A percentile compares a stretch with the other conserved stretches of the same genome.
Evolutionary conservation across 2,329 filamentous ascomycete species (phyloP).

Genomic region (Cladosporium sphaerospermum): DNA sequence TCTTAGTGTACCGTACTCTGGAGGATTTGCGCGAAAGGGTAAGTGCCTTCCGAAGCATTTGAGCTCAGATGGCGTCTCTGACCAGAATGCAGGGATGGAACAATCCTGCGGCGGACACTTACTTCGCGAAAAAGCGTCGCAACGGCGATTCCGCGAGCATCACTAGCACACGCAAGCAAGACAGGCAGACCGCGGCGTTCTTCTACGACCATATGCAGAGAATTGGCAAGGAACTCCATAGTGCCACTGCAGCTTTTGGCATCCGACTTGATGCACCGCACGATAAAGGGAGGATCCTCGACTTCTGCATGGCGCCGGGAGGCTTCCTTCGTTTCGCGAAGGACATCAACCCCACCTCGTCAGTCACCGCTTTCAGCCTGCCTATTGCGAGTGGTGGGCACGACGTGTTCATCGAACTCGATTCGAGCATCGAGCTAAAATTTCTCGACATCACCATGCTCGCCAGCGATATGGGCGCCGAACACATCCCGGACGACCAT

Average conservation of each 20-base stretch:
- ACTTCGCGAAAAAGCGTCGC: neutral
- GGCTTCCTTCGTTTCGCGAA: conserved; percentile 42
- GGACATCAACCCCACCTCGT: conserved; percentile 25
- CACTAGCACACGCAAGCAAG: no score
- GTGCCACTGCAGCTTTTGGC: neutral
- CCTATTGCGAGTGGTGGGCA: neutral
- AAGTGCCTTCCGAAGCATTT: no score
- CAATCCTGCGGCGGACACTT: neutral
- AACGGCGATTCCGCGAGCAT: neutral
- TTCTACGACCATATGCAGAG: neutral
- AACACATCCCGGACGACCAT: conserved; percentile 16
- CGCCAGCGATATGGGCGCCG: conserved; percentile 32
- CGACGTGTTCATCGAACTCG: neutral
- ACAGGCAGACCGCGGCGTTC: neutral
- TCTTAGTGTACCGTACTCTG: no score
- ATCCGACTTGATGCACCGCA: neutral
- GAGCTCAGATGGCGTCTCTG: no score
- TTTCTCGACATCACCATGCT: conserved; percentile 49
- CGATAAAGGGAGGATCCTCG: conserved; percentile 35
- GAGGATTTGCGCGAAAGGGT: no score
- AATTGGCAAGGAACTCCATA: neutral
- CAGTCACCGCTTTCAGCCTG: neutral
- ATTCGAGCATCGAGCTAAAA: conserved; percentile 26
- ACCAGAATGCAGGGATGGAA: neutral
- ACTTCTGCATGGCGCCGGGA: conserved; percentile 53